Base-by-base conservation (phyloP, 441 rosid species). In the Adansonia rubrostipa region DNA sequence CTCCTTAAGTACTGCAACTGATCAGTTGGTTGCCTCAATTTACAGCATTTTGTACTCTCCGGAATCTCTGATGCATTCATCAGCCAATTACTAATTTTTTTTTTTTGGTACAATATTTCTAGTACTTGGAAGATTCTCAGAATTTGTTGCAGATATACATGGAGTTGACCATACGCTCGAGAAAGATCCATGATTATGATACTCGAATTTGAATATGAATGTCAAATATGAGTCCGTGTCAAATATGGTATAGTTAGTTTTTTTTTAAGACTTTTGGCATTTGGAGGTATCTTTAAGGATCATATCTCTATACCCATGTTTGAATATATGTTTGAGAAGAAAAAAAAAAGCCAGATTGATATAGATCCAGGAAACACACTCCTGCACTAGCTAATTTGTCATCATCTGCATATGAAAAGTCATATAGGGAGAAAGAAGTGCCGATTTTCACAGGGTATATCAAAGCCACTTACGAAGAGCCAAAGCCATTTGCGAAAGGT, bases 391-490 rank as follows among this genome's bases (percentile, higher is more conserved):
- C 62, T 51, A 53, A 56, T 71, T 44, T 68, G 44, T 8, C 22
- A 44, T 20, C 51, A 22, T 17, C 56, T 20, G 17, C 4, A 33
- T 22, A 51, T 10, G 78, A 74, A 77, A 75, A 54, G 44, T 75
- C 77, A 54, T 66, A 60, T 14, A 20, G 36, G 15, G 60, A 17
- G 13, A 75, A 83, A 17, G 13, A 75, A 83, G 73, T 63, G 72
- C 60, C 33, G 47, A 13, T 33, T 33, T 77, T 76, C 62, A 65
- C 9, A 53, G 71, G 10, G 69, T 72, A 75, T 73, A 71, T 73
- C 73, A 76, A 60, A 61, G 79, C 83, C 83, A 81, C 79, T 47
- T 70, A 54, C 48, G 33, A 80, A 57, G 64, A 71, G 70, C 67
- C 66, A 73, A 69, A 76, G 77, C 80, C 82, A 74, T 54, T 57